Conservation (phyloP, 2,329 filamentous ascomycete species). For the Dothidotthia symphoricarpi region DNA sequence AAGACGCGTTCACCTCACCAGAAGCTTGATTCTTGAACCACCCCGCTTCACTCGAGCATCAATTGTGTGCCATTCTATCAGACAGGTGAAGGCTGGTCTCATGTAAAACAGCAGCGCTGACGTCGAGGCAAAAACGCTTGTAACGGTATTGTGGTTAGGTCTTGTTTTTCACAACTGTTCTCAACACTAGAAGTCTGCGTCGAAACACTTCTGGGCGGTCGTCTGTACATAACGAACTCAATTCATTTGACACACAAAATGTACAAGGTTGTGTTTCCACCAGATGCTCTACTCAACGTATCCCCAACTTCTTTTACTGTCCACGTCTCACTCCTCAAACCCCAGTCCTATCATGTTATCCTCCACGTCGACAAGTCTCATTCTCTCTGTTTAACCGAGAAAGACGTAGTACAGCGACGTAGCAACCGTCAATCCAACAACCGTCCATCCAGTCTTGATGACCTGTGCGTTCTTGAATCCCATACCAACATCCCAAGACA, state of each 20-base stretch:
- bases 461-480: slow-evolving; percentile 64
- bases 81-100: neutral
- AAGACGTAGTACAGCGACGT: slow-evolving; percentile 34
- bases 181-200: neutral
- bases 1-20: too few species aligned
- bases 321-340: too few species aligned
- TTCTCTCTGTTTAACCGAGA: slow-evolving; percentile 11
- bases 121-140: too few species aligned
- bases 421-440: slow-evolving; percentile 56
- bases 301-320: too few species aligned
- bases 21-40: too few species aligned
- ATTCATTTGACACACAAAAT: slow-evolving; percentile 10
- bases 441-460: slow-evolving; percentile 63
- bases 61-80: too few species aligned
- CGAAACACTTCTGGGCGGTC: neutral
- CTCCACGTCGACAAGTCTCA: too few species aligned
- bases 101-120: neutral
- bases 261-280: slow-evolving; percentile 6
- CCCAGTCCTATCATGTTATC: too few species aligned
- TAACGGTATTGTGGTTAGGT: neutral
- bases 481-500: slow-evolving; percentile 66
- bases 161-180: neutral
- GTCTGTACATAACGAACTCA: slow-evolving; percentile 1
- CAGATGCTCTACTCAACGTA: neutral
- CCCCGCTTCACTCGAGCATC: too few species aligned